A percentile compares a stretch with the other conserved stretches of the same genome.
Evolutionary conservation across 1,284 basidiomycete species (phyloP).

Genomic region (Ceratobasidium papillatum): DNA sequence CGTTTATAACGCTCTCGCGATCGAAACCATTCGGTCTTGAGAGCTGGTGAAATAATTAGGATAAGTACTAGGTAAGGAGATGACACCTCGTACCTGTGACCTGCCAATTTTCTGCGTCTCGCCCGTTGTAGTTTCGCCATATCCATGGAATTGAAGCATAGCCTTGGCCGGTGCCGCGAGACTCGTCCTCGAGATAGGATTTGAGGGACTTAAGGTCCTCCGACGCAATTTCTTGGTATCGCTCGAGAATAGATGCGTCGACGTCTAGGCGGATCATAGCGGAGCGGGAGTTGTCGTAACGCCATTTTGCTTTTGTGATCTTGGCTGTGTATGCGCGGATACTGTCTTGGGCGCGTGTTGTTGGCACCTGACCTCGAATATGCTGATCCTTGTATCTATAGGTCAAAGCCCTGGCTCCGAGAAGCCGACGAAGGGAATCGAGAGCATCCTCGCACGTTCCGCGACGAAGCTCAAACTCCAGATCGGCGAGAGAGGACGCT

Average conservation of each 20-base stretch:
- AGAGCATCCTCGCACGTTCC: slow-evolving; percentile 15
- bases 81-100: background rate
- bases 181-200: background rate
- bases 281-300: slow-evolving; percentile 1
- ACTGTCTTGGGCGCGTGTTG: slow-evolving; percentile 6
- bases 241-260: background rate
- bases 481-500: background rate
- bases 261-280: slow-evolving; percentile 8
- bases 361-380: background rate
- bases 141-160: slow-evolving; percentile 9
- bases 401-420: background rate
- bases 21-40: slow-evolving; percentile 24
- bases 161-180: background rate
- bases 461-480: background rate
- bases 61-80: background rate
- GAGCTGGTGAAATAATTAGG: background rate
- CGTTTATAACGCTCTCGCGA: slow-evolving; percentile 13
- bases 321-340: background rate
- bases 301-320: background rate
- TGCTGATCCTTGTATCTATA: slow-evolving; percentile 5
- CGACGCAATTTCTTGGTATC: background rate
- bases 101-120: slow-evolving; percentile 12
- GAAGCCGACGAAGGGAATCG: background rate
- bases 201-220: background rate
- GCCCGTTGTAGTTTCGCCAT: background rate